Base-by-base conservation (phyloP, 257 asterid species). In the Ballota nigra region DNA sequence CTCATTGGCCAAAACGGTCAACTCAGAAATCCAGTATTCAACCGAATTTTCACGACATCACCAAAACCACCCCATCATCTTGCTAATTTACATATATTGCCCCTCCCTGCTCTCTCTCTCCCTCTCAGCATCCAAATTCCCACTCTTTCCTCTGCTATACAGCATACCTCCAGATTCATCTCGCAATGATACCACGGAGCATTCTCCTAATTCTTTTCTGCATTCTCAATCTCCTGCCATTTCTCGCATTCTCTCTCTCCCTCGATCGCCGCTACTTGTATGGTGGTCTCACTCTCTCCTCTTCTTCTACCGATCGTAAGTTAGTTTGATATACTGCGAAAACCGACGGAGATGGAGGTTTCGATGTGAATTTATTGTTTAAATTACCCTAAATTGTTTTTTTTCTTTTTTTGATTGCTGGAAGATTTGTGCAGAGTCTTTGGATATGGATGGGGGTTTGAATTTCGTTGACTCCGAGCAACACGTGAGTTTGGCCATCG, bases 391-490 rank as follows among this genome's bases (percentile, higher is more conserved):
- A 11, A 58, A 58, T 58, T 16, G 66, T 1, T 4, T 29, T 60
- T 23, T 59, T 6, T 57, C 24, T 7, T 59, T 59, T 6, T 66
- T 29, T 75, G 71, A 72, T 64, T 22, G 29, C 19, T 31, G 73
- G 19, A 53, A 18, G 53, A 52, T 63, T 31, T 58, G 58, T 68
- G 62, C 59, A 86, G 96, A 84, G 77, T 74, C 88, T n/a, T 81
- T 86, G 82, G 87, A 85, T 74, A 73, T 80, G 77, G 84, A 85
- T 75, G 89, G 83, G 55, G 78, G 86, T 59, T 64, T 85, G 85
- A 85, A 85, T 67, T 85, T 85, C 66, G 87, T 86, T 79, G 91
- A 89, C 80, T 85, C 92, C 5, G 96, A 92, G 13, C 87, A 67
- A 72, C 92, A 85, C 73, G 69, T 83, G 86, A 82, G 86, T 77